A percentile compares a stretch with the other conserved stretches of the same genome.
Evolutionary conservation across 148 eudicot species (phyloP).

Genomic region (Vaccinium myrtillus): DNA sequence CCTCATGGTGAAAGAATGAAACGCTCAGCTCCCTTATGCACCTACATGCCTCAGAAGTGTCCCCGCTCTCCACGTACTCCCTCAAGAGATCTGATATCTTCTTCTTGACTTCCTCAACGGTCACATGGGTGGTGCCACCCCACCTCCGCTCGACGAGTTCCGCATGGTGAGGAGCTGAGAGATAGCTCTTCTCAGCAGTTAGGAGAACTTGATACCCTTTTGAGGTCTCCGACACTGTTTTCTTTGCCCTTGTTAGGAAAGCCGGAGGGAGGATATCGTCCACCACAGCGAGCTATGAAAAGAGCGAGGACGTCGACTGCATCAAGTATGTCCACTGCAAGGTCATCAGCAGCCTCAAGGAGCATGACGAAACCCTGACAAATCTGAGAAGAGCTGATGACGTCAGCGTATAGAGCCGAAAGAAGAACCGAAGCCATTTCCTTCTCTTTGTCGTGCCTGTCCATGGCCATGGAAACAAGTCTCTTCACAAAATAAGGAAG

Average conservation of each 20-base stretch:
- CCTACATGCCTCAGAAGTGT: slow-evolving; percentile 83
- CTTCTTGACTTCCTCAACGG: slow-evolving; percentile 93
- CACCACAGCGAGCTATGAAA: slow-evolving; percentile 89
- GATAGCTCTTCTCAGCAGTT: slow-evolving; percentile 92
- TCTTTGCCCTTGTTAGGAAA: slow-evolving; percentile 67
- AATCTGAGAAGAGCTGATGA: slow-evolving; percentile 73
- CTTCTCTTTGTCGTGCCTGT: slow-evolving; percentile 95
- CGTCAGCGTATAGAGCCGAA: slow-evolving; percentile 85
- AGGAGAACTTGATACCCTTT: slow-evolving; percentile 78
- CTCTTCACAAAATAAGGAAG: slow-evolving; percentile 92
- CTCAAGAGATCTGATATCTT: slow-evolving; percentile 73
- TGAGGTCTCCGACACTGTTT: slow-evolving; percentile 54
- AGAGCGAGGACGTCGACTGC: slow-evolving; percentile 78
- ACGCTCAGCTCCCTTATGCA: slow-evolving; percentile 87
- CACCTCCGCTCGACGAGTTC: slow-evolving; percentile 89
- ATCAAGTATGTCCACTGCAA: slow-evolving; percentile 86
- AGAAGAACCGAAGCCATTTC: slow-evolving; percentile 98
- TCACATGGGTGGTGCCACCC: slow-evolving; percentile 90
- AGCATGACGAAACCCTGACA: slow-evolving; percentile 88
- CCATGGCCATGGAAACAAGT: slow-evolving; percentile 93
- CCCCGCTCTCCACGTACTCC: slow-evolving; percentile 82
- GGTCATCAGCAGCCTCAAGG: slow-evolving; percentile 90
- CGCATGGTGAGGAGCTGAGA: slow-evolving; percentile 98
- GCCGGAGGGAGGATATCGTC: slow-evolving; percentile 97
- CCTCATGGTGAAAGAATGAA: slow-evolving; percentile 91